These are phyloP conservation scores for Carex kokanica DNA, from an alignment of 176 grass and related monocot species.

Conservation along the genomic window DNA sequence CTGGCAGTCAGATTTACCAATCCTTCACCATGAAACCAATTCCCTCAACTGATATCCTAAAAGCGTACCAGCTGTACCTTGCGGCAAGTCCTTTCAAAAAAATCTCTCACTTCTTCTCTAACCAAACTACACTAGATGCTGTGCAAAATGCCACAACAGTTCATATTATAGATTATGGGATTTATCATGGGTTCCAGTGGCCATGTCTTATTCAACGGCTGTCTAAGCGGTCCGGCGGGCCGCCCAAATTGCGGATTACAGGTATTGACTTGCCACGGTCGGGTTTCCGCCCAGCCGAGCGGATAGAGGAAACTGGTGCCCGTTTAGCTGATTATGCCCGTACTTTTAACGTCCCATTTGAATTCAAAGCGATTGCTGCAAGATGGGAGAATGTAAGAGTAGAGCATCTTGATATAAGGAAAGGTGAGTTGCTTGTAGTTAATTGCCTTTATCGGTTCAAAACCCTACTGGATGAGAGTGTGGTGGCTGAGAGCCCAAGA, in stretches of 20 bases:
- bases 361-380: constrained; percentile 61
- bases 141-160: constrained; percentile 59
- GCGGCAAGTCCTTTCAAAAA: constrained; percentile 92
- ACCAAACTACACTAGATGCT: constrained; percentile 78
- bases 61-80: constrained; percentile 81
- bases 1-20: constrained; percentile 78
- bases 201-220: constrained; percentile 82
- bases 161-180: constrained; percentile 83
- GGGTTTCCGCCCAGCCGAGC: constrained; percentile 70
- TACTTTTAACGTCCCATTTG: constrained; percentile 68
- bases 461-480: constrained; percentile 75
- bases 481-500: constrained; percentile 71
- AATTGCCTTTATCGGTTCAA: constrained; percentile 71
- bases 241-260: constrained; percentile 76
- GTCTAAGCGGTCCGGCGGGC: constrained; percentile 39
- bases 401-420: constrained; percentile 65
- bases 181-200: constrained; percentile 96
- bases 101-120: constrained; percentile 88
- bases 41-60: constrained; percentile 67
- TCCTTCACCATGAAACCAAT: constrained; percentile 35
- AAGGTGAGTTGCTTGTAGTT: constrained; percentile 81
- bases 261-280: constrained; percentile 74
- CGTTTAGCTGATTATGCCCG: constrained; percentile 75
- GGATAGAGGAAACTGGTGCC: constrained; percentile 71
- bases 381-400: constrained; percentile 59